Base-by-base conservation (phyloP, 495 filamentous ascomycete species). In the Aspergillus diversus region DNA sequence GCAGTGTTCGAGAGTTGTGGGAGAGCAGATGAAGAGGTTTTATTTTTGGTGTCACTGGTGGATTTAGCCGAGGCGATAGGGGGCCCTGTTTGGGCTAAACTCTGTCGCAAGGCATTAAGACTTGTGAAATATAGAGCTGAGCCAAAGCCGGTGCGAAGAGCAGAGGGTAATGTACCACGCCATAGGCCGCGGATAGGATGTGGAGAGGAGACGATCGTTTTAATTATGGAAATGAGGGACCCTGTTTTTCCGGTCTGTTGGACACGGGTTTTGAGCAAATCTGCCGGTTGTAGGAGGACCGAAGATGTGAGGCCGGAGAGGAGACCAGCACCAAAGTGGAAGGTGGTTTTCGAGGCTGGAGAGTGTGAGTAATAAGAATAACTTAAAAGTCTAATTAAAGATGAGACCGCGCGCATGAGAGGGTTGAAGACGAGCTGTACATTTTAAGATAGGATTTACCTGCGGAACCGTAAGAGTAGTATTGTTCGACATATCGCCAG, bases 191-290 rank as follows among this genome's bases (percentile, higher is more conserved):
- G 83, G 60, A 95, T 74, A 27, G 90, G 88, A 39, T 83, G 66
- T 5, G 83, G 85, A 46, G 81, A 84, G 64, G 73, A 74, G 68
- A 84, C 73, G 68, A 97, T 91, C 21, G 86, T 78, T 71, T 87
- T 87, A 69, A 97, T 72, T 12, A 90, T 90, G 33, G 80, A 77
- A 67, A 87, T 74, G 57, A 97, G 85, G 13, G 92, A 87, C 61
- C 81, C 74, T 61, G 81, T 83, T 60, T 80, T 74, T 5, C 84
- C 83, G 53, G 83, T 83, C 63, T 79, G 74, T 70, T 99, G 95
- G 59, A 98, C 86, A 50, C 96, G 92, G 63, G 83, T 99, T 80
- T 99, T 99, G 75, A 99, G 88, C 21, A 98, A 90, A 75, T 98
- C 95, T 71, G 93, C 92, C 33, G 95, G 95, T 77, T 99, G 95